Percentiles rank a stretch among this genome's conserved stretches.
Conservation (phyloP, 2,329 filamentous ascomycete genomes). For the Geosmithia flava region DNA sequence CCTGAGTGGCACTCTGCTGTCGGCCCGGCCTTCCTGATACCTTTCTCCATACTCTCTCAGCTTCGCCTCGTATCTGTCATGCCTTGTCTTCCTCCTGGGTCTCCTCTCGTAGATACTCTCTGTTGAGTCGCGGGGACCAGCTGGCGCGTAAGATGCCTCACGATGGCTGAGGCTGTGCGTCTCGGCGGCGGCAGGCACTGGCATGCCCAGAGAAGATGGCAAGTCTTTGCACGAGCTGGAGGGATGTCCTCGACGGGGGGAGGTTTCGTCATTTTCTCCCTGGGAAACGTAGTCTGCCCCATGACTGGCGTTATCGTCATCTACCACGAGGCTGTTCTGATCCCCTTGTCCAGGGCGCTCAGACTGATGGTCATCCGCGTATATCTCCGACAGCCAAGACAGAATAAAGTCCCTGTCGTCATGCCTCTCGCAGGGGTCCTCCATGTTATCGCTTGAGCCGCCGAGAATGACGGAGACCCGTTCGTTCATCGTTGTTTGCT, state of each 20-base stretch:
- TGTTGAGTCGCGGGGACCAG: not conserved
- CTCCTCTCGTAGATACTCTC: not conserved
- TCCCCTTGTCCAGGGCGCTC: not conserved
- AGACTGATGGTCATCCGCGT: not conserved
- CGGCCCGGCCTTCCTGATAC: not conserved
- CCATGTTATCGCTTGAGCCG: not conserved
- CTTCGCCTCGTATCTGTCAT: not conserved
- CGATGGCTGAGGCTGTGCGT: not conserved
- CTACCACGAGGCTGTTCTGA: not conserved
- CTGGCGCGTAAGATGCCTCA: not conserved
- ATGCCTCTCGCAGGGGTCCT: not conserved
- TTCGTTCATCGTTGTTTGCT: too few relatives aligned
- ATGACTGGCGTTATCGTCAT: too few relatives aligned
- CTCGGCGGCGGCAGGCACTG: too few relatives aligned
- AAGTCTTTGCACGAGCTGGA: not conserved
- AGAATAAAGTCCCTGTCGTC: not conserved
- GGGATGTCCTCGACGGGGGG: too few relatives aligned
- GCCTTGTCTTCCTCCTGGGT: slow-evolving; percentile 1
- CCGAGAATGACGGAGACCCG: not conserved
- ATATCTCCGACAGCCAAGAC: not conserved
- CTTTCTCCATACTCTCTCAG: not conserved
- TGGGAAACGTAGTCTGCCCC: too few relatives aligned
- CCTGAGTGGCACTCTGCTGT: slow-evolving; percentile 7
- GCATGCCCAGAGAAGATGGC: not conserved
- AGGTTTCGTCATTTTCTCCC: too few relatives aligned